phyloP scores from a whole-genome alignment of 768 basidiomycete genomes.

The Tylopilus subfusipes region DNA sequence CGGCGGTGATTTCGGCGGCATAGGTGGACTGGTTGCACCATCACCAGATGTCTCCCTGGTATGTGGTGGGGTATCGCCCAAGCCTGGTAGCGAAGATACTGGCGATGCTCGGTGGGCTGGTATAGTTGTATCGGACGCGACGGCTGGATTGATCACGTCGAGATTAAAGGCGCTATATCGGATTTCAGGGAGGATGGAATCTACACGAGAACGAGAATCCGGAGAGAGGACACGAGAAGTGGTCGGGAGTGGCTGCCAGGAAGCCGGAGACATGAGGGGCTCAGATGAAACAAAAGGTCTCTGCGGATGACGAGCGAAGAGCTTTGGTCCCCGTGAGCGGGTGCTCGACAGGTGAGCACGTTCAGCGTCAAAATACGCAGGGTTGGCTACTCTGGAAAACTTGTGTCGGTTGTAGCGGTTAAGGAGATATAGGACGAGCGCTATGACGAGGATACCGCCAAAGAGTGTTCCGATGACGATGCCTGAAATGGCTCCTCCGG shows the following conservation, averaged over 20 bases:
- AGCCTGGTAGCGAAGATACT: not conserved
- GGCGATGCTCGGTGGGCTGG: not conserved
- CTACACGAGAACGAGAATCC: not conserved
- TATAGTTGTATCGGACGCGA: not conserved
- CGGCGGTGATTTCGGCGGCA: not conserved
- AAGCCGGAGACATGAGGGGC: constrained; percentile 18
- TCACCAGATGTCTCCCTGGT: not conserved
- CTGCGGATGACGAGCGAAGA: constrained; percentile 4
- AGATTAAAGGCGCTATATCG: not conserved
- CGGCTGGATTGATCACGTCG: constrained; percentile 1
- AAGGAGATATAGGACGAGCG: constrained; percentile 11
- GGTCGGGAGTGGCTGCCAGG: constrained; percentile 7
- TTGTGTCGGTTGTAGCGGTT: constrained; percentile 5
- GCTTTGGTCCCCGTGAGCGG: not conserved
- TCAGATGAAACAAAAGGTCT: constrained; percentile 21
- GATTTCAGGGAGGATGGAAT: not conserved
- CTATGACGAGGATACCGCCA: constrained; percentile 12
- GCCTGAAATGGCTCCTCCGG: constrained; percentile 12
- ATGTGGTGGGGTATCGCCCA: not conserved
- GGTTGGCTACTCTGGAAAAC: constrained; percentile 19
- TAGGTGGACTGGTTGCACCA: not conserved
- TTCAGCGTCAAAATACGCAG: not conserved
- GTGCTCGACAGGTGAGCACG: not conserved
- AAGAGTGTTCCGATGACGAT: constrained; percentile 22
- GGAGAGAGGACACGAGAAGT: constrained; percentile 2